These are phyloP conservation scores for Lentinula boryana DNA, from an alignment of 768 basidiomycete species.

Conservation along the genomic window DNA sequence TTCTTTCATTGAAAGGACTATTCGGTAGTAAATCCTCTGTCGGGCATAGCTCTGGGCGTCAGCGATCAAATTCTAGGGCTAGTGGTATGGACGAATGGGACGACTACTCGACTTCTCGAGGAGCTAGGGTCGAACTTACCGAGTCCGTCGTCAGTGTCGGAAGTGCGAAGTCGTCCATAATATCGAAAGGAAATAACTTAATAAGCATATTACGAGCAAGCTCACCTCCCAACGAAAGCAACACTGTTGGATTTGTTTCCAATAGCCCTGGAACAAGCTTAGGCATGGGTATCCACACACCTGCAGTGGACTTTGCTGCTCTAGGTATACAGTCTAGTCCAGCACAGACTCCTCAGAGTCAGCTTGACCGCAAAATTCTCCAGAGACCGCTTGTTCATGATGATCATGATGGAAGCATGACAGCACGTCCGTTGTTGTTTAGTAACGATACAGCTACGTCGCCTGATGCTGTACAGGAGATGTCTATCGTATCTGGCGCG, in stretches of 20 bases:
- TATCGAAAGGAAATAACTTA: slow-evolving; percentile 47
- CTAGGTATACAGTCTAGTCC: not conserved
- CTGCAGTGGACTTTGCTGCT: slow-evolving; percentile 3
- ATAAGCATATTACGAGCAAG: slow-evolving; percentile 44
- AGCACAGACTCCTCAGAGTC: slow-evolving; percentile 18
- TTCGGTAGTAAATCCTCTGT: slow-evolving; percentile 30
- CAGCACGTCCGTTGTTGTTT: not conserved
- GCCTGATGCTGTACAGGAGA: not conserved
- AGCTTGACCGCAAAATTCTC: slow-evolving; percentile 30
- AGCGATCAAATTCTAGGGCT: slow-evolving; percentile 51
- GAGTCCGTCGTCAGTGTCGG: not conserved
- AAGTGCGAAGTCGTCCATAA: slow-evolving; percentile 45
- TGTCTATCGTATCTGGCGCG: not conserved
- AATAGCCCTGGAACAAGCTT: not conserved
- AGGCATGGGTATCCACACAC: slow-evolving; percentile 14
- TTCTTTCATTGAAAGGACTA: slow-evolving; percentile 55
- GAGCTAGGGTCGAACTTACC: slow-evolving; percentile 19
- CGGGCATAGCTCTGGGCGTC: slow-evolving; percentile 24
- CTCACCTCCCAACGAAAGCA: slow-evolving; percentile 3
- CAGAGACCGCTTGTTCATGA: slow-evolving; percentile 1
- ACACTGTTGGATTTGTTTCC: slow-evolving; percentile 7
- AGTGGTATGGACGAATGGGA: slow-evolving; percentile 21
- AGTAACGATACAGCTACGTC: not conserved
- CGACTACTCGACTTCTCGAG: slow-evolving; percentile 18
- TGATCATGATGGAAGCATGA: slow-evolving; percentile 15